phyloP scores from a whole-genome alignment of 2,329 filamentous ascomycete species.

The Hypoxylon sp. region DNA sequence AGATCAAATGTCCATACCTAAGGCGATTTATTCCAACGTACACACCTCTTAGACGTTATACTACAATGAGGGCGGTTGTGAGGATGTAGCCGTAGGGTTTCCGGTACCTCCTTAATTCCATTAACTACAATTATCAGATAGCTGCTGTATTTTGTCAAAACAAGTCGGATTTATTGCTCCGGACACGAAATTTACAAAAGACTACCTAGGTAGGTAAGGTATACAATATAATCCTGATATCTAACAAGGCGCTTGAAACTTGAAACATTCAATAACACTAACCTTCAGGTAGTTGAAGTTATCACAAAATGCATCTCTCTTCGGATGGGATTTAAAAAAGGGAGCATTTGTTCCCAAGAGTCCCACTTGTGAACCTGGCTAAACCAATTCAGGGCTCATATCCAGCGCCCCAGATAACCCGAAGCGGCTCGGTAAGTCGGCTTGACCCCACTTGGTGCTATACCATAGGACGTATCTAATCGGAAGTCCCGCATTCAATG shows the following conservation, averaged over 20 bases:
- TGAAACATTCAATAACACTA: slow-evolving; percentile 2
- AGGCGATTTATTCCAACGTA: neutral
- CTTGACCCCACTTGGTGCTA: slow-evolving; percentile 5
- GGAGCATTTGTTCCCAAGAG: slow-evolving; percentile 33
- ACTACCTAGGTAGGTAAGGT: too few relatives aligned
- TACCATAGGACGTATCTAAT: neutral
- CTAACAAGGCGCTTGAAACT: neutral
- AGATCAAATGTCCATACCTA: neutral
- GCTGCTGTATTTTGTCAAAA: too few relatives aligned
- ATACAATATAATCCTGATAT: neutral
- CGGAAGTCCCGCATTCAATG: neutral
- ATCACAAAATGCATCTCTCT: slow-evolving; percentile 10
- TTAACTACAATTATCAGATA: neutral
- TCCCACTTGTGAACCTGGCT: slow-evolving; percentile 7
- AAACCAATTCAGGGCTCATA: slow-evolving; percentile 4
- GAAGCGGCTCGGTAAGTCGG: slow-evolving; percentile 9
- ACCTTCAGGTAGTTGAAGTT: neutral
- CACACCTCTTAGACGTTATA: too few relatives aligned
- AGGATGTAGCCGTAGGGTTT: too few relatives aligned
- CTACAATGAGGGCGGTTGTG: too few relatives aligned
- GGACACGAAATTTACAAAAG: too few relatives aligned
- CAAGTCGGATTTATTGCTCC: neutral
- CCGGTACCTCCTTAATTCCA: neutral
- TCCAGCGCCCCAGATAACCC: neutral
- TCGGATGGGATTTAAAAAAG: slow-evolving; percentile 17